phyloP scores from a whole-genome alignment of 169 alveolate genomes.

The Eimeria tenella region DNA sequence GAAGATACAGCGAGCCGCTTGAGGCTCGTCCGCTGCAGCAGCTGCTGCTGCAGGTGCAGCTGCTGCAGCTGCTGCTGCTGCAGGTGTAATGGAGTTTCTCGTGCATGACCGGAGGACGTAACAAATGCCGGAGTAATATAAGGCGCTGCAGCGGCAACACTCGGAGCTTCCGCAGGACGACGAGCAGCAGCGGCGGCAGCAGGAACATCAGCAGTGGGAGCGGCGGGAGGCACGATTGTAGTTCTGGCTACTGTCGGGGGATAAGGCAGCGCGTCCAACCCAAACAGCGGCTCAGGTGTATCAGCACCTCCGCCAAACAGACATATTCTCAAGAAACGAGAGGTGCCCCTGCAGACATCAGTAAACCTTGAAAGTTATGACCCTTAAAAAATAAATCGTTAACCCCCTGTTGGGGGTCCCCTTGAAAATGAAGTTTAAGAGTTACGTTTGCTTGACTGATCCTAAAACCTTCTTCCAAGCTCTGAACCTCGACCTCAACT shows the following conservation, averaged over 20 bases:
- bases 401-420: neutral
- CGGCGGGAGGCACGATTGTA: neutral
- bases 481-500: neutral
- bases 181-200: neutral
- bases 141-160: neutral
- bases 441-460: neutral
- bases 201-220: conserved; percentile 9
- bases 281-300: conserved; percentile 31
- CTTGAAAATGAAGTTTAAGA: neutral
- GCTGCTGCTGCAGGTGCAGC: neutral
- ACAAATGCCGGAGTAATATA: neutral
- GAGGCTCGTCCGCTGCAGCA: neutral
- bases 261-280: conserved; percentile 9
- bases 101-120: neutral
- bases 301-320: conserved; percentile 16
- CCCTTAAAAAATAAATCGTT: neutral
- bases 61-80: conserved; percentile 60
- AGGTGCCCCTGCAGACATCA: conserved; percentile 51
- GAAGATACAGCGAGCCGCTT: neutral
- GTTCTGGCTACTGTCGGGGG: conserved; percentile 15
- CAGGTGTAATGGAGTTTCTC: neutral
- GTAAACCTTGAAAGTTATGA: neutral
- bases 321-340: conserved; percentile 45
- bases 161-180: neutral
- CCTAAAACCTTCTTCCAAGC: neutral